Conservation (phyloP, 495 filamentous ascomycete genomes). For the Neurospora sp. region DNA sequence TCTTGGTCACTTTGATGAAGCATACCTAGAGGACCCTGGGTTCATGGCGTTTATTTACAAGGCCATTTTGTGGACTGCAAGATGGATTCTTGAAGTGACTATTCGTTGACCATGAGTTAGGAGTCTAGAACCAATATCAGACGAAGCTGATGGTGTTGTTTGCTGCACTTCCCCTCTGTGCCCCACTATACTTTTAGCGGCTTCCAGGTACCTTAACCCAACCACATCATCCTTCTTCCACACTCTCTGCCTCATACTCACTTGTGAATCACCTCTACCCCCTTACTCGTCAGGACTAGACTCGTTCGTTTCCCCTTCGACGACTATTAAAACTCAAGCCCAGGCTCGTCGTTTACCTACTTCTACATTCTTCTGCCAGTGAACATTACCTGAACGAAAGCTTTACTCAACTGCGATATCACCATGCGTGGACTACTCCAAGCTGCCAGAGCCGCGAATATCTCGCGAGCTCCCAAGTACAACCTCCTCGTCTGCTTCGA, state of each 20-base stretch:
- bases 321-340: background rate
- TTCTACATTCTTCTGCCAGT: background rate
- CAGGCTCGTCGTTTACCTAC: background rate
- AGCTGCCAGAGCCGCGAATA: background rate
- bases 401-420: background rate
- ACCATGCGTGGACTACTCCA: background rate
- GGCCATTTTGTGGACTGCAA: constrained; percentile 27
- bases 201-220: background rate
- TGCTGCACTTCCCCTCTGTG: background rate
- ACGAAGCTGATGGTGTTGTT: background rate
- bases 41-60: constrained; percentile 22
- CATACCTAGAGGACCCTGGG: constrained; percentile 20
- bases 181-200: background rate
- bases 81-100: background rate
- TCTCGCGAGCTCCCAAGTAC: constrained; percentile 5
- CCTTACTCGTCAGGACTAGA: background rate
- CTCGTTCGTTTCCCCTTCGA: background rate
- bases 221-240: background rate
- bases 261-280: background rate
- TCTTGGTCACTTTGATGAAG: constrained; percentile 31
- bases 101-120: background rate
- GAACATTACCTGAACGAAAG: background rate
- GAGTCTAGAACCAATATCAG: background rate
- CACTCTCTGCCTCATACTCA: background rate
- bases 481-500: constrained; percentile 59